These are phyloP conservation scores for Coemansia sp. DNA, from an alignment of 371 early-diverging fungal genomes.

Conservation along the genomic window DNA sequence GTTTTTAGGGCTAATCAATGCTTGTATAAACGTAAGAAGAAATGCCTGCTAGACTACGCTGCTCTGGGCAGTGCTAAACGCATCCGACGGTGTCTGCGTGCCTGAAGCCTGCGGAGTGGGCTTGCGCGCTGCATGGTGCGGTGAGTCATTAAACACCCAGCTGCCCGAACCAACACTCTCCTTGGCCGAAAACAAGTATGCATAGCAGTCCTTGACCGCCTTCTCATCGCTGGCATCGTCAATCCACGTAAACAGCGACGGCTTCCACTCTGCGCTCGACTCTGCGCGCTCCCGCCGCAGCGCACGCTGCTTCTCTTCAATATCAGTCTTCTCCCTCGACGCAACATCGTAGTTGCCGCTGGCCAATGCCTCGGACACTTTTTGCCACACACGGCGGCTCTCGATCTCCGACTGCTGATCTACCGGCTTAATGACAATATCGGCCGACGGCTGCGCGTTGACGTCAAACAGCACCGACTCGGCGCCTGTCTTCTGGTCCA, in stretches of 20 bases:
- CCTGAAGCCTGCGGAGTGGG: constrained; percentile 22
- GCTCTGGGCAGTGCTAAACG: constrained; percentile 44
- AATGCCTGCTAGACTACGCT: constrained; percentile 22
- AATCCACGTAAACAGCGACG: constrained; percentile 56
- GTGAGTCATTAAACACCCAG: constrained; percentile 47
- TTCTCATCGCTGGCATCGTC: constrained; percentile 50
- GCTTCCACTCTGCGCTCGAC: constrained; percentile 60
- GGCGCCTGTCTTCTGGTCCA: constrained; percentile 55
- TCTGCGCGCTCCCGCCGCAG: constrained; percentile 66
- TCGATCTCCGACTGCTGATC: constrained; percentile 65
- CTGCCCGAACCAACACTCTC: constrained; percentile 46
- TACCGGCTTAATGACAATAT: constrained; percentile 55
- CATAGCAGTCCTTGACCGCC: constrained; percentile 34
- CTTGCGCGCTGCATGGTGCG: constrained; percentile 12
- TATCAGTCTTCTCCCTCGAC: constrained; percentile 64
- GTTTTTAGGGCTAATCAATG: not conserved
- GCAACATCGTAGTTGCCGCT: constrained; percentile 67
- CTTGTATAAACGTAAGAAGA: not conserved
- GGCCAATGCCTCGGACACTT: constrained; percentile 67
- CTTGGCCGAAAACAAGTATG: constrained; percentile 42
- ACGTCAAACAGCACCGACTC: constrained; percentile 62
- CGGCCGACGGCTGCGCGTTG: constrained; percentile 52
- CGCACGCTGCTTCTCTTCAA: constrained; percentile 73
- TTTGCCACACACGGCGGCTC: constrained; percentile 72
- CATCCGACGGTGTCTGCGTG: constrained; percentile 46